Percentiles rank a stretch among this genome's conserved stretches.
Evolutionary conservation across 306 rosid species (phyloP).

Genomic region (Pyrus bretschneideri): DNA sequence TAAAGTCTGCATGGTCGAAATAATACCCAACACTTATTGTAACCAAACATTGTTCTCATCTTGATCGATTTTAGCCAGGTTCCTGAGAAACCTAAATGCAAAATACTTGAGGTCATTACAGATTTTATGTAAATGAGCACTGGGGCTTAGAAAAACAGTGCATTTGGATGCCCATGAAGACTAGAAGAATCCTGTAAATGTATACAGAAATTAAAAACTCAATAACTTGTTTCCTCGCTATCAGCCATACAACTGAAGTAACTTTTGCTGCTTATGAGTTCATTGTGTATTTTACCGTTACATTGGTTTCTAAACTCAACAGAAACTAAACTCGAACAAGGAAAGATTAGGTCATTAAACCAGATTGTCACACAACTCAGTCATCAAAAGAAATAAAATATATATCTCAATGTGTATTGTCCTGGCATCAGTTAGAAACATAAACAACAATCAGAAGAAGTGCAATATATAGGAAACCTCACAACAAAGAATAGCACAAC

Average conservation of each 20-base stretch:
- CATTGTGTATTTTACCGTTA: neutral
- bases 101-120: neutral
- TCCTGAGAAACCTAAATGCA: neutral
- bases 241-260: neutral
- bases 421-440: neutral
- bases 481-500: slow-evolving; percentile 1
- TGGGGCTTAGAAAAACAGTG: neutral
- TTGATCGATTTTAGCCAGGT: neutral
- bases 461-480: neutral
- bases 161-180: neutral
- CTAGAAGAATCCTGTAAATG: neutral
- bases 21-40: neutral
- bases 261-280: neutral
- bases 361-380: neutral
- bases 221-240: neutral
- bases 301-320: neutral
- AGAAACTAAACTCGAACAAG: too few species aligned
- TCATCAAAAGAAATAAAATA: neutral
- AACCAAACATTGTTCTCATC: neutral
- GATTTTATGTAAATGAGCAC: neutral
- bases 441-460: neutral
- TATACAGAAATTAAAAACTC: neutral
- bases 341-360: neutral
- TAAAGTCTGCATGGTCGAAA: neutral
- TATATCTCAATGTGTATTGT: neutral